Evolutionary conservation across 176 grass and related monocot genomes (phyloP), one percentile per base, ranked within the genome.

Genomic region (Paspalum vaginatum): DNA sequence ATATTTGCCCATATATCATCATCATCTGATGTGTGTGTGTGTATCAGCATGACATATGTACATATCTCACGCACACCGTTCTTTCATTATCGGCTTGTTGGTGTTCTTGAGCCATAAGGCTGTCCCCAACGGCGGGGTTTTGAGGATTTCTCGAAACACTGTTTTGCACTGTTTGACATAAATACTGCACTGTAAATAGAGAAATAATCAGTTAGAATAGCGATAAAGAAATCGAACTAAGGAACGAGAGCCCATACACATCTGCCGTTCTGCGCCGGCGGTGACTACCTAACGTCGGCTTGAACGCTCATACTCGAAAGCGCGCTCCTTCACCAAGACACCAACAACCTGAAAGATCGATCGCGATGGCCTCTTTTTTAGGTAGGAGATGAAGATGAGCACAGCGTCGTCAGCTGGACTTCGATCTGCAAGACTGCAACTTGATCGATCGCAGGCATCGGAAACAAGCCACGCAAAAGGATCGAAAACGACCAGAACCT

Each of bases 401-500:
- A 43, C 49, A 2, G 11, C 49, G 8, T 44, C 37, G 11, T 7
- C 14, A 39, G 26, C 37, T 62, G 60, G 60, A 37, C 60, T 62
- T 8, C 11, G 58, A 32, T 32, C 32, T 32, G 18, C 41, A 61
- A 27, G 3, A 2, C 32, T 32, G 18, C 41, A 61, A 27, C 58
- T 27, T 22, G 58, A 61, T 27, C 32, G 32, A 14, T 59, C 72
- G 11, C 8, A 60, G 8, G 73, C 73, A 60, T 57, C 72, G 11
- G 9, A 13, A 40, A 12, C 9, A 55, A 66, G 32, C 38, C 21
- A 8, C 40, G n/a, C 20, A 42, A 13, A 8, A 64, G 70, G 70
- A 52, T 26, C n/a, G 79, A 82, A 82, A 82, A 63, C 44, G 79
- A 64, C 80, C 32, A 14, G 5, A 83, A 75, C 81, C 70, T 75